Evolutionary conservation across 2,329 filamentous ascomycete genomes (phyloP), one percentile per base, ranked within the genome.

Genomic region (Colletotrichum liriopes): DNA sequence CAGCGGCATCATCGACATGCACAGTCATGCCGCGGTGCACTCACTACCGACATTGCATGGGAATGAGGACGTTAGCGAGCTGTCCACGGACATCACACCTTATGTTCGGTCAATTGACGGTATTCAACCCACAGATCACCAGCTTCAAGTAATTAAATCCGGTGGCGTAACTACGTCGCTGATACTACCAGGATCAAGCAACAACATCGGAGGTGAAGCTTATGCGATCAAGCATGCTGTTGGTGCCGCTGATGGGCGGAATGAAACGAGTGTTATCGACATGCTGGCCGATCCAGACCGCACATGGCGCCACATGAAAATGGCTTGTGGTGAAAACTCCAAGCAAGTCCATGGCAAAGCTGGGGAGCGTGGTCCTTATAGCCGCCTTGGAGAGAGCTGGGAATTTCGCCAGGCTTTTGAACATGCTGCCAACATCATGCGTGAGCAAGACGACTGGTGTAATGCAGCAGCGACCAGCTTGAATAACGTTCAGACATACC

Each of bases 281-380:
- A 86, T 93, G 83, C 84, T 93, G 7, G 91, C 92, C 1, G 90
- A 93, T 63, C 91, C 91, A 0, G 90, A 91, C 47, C 84, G 85
- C 20, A 88, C 83, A 67, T 92, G 91, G 88, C 86, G 92, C 14
- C 93, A 92, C 79, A 92, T 94, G 86, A 93, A 94, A 82, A 93
- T 93, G 91, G 92, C 92, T 0, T 93, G 91, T 74, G 92, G 92
- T 37, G 92, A 93, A 80, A 93, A 93, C 75, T 83, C 91, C 1
- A 93, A 93, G 82, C 82, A 86, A 1, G 82, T 90, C 0, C 92
- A 93, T 73, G 90, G 90, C 6, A 84, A 83, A 54, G 77, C 82
- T 6, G 89, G 89, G 26, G 84, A 86, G 62, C 84, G 86, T 61
- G 88, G 88, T 0, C 90, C 90, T 0, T 85, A 85, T 65, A 92